phyloP scores from a whole-genome alignment of 2,329 filamentous ascomycete species.

The Ustilaginoidea virens region DNA sequence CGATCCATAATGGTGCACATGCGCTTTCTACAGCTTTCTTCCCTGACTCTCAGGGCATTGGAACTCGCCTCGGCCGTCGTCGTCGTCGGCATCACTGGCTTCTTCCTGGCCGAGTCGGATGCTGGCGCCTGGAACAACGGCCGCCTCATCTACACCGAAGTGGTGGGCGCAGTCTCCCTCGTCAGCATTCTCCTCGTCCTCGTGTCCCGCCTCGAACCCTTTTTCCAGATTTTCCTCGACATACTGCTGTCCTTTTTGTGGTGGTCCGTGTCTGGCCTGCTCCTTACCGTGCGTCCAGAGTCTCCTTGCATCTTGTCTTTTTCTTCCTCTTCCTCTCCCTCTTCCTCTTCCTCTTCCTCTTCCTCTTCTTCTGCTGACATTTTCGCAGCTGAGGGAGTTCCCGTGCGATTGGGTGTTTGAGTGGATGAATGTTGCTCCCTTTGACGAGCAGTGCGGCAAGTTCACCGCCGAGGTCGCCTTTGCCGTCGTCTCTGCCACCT shows the following conservation, averaged over 20 bases:
- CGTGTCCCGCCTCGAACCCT: slow-evolving; percentile 46
- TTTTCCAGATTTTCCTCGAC: slow-evolving; percentile 52
- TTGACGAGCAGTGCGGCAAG: slow-evolving; percentile 34
- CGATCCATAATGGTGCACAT: slow-evolving; percentile 3
- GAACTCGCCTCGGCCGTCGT: slow-evolving; percentile 49
- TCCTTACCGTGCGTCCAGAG: slow-evolving; percentile 38
- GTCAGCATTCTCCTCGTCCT: slow-evolving; percentile 49
- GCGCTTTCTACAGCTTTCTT: slow-evolving; percentile 7
- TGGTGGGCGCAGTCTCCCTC: slow-evolving; percentile 50
- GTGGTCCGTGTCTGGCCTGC: slow-evolving; percentile 47
- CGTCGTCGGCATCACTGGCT: slow-evolving; percentile 46
- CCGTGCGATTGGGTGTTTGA: slow-evolving; percentile 35
- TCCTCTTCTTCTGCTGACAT: too few relatives aligned
- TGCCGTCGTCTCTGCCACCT: slow-evolving; percentile 46
- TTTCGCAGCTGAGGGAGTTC: slow-evolving; percentile 19
- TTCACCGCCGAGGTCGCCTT: slow-evolving; percentile 54
- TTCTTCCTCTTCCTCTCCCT: neutral
- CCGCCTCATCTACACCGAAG: slow-evolving; percentile 54
- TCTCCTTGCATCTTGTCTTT: too few relatives aligned
- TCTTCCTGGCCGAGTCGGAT: slow-evolving; percentile 35
- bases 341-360: neutral
- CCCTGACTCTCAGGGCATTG: slow-evolving; percentile 9
- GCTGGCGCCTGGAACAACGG: slow-evolving; percentile 30
- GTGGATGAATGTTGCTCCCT: slow-evolving; percentile 32
- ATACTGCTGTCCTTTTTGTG: slow-evolving; percentile 46